These are phyloP conservation scores for Sugiyamaella paludigena DNA, from an alignment of 1,139 yeast genomes.

Conservation along the genomic window DNA sequence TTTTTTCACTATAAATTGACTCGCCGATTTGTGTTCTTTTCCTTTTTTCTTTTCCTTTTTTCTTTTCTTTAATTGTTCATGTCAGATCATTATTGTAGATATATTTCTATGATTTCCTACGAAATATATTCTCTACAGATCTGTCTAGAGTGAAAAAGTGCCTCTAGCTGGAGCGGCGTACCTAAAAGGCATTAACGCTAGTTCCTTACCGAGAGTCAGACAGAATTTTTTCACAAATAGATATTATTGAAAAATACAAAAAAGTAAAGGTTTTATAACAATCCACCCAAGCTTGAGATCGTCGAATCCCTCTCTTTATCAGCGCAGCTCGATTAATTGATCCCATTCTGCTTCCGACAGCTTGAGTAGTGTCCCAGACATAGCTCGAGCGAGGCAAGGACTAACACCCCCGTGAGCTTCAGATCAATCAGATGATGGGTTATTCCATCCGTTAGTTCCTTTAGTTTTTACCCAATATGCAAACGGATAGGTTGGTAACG, in stretches of 20 bases:
- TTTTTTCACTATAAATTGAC: constrained; percentile 11
- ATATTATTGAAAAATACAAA: neutral
- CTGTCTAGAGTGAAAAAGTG: constrained; percentile 28
- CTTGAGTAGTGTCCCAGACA: no score
- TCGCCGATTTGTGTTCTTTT: constrained; percentile 13
- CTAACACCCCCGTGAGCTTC: no score
- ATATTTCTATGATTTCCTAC: constrained; percentile 15
- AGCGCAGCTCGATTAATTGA: no score
- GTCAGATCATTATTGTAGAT: constrained; percentile 35
- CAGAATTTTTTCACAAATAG: constrained; percentile 14
- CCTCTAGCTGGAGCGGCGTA: constrained; percentile 38
- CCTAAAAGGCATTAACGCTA: constrained; percentile 26
- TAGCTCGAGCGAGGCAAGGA: no score
- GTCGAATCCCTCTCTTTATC: no score
- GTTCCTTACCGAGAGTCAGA: constrained; percentile 39
- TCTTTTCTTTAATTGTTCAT: constrained; percentile 24
- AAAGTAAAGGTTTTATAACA: neutral
- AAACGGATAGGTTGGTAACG: constrained; percentile 64
- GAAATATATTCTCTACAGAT: constrained; percentile 28
- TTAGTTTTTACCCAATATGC: constrained; percentile 40
- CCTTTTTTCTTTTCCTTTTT: constrained; percentile 10
- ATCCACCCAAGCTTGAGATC: no score
- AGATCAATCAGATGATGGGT: neutral
- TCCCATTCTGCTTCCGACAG: no score
- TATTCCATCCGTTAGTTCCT: constrained; percentile 30